Conservation (phyloP, 768 basidiomycete species). For the Arthromyces matolae region DNA sequence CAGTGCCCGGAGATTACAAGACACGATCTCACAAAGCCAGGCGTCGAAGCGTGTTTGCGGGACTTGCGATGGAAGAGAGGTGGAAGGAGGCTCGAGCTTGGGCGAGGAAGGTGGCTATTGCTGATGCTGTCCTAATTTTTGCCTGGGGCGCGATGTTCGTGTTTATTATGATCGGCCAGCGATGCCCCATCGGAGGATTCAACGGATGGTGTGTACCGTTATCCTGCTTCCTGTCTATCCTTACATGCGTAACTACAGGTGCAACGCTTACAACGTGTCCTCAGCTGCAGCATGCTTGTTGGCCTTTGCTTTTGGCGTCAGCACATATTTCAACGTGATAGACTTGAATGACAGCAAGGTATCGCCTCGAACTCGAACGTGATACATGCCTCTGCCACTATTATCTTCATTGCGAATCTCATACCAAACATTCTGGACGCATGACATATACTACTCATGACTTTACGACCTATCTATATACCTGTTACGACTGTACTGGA, state of each 20-base stretch:
- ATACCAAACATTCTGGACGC: slow-evolving; percentile 1
- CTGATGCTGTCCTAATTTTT: slow-evolving; percentile 46
- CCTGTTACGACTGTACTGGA: no score
- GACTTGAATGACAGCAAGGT: slow-evolving; percentile 58
- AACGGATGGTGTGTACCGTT: slow-evolving; percentile 53
- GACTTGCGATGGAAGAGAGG: slow-evolving; percentile 58
- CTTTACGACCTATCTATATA: no score
- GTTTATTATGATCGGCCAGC: slow-evolving; percentile 55
- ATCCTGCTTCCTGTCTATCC: not conserved
- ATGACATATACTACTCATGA: not conserved
- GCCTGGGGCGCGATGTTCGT: slow-evolving; percentile 60
- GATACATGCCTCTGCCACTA: no score
- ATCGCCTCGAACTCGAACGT: slow-evolving; percentile 54
- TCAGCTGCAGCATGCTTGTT: slow-evolving; percentile 60
- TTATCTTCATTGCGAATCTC: not conserved
- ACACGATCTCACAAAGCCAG: slow-evolving; percentile 27
- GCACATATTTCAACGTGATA: slow-evolving; percentile 62
- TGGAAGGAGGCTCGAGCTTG: slow-evolving; percentile 56
- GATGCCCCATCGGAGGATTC: slow-evolving; percentile 60
- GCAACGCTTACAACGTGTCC: slow-evolving; percentile 67
- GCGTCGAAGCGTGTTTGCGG: slow-evolving; percentile 53
- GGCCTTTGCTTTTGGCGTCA: slow-evolving; percentile 50
- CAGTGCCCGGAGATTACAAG: slow-evolving; percentile 36
- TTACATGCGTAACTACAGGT: slow-evolving; percentile 36
- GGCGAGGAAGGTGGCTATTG: slow-evolving; percentile 47